Evolutionary conservation across 2,329 filamentous ascomycete species (phyloP).

Genomic region (Ophiostoma sp.): DNA sequence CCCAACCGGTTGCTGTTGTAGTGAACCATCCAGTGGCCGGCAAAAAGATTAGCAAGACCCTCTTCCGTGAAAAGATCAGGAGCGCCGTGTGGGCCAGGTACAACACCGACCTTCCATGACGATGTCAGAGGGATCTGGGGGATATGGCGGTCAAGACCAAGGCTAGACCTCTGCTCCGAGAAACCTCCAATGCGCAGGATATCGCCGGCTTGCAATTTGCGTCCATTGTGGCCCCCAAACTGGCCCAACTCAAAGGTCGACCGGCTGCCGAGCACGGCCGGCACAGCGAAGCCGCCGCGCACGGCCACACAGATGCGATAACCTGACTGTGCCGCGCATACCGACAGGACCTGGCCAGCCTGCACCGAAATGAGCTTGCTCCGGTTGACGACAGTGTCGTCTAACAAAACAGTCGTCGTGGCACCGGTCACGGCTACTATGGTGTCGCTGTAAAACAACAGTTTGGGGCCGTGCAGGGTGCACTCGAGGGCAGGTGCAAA

Average conservation of each 20-base stretch:
- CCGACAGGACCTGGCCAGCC: background rate
- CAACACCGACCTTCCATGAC: conserved; percentile 28
- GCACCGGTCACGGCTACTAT: conserved; percentile 55
- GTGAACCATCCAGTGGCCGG: conserved; percentile 11
- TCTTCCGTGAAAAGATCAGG: conserved; percentile 32
- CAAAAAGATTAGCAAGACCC: conserved; percentile 16
- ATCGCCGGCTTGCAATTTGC: conserved; percentile 50
- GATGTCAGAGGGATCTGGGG: background rate
- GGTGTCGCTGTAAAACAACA: conserved; percentile 50
- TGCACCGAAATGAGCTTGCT: background rate
- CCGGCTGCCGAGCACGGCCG: conserved; percentile 14
- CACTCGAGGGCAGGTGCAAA: conserved; percentile 54
- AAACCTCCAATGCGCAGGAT: conserved; percentile 41
- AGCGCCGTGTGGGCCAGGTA: conserved; percentile 35
- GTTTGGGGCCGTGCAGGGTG: conserved; percentile 54
- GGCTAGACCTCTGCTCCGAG: background rate
- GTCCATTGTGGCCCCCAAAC: conserved; percentile 54
- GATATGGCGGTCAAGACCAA: background rate
- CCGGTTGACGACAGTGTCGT: conserved; percentile 35
- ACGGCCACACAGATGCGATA: conserved; percentile 56
- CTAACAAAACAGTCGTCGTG: conserved; percentile 46
- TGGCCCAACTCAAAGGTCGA: conserved; percentile 9
- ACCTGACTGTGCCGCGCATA: background rate
- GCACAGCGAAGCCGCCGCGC: conserved; percentile 32
- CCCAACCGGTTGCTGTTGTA: conserved; percentile 21